Evolutionary conservation across 2,329 filamentous ascomycete species (phyloP), one percentile per base, ranked within the genome.

Genomic region (Botrytis byssoidea): DNA sequence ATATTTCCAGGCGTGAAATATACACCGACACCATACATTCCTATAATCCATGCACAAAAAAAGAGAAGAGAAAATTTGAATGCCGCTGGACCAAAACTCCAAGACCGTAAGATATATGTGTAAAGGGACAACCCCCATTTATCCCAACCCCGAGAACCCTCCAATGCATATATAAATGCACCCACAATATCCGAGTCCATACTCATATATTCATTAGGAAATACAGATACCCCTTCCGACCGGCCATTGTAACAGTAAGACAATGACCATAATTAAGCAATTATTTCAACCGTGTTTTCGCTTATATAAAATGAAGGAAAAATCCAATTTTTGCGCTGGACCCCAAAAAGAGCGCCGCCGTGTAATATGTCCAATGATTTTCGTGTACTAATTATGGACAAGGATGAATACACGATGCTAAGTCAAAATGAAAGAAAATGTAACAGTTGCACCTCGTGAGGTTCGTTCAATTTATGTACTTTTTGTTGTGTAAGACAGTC

Each of bases 381-480:
- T n/a, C 35, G 48, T 68, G 66, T 25, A 22, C 40, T 68, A n/a
- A 57, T 68, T 68, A 57, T 57, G 66, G 66, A 57, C 66, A 68
- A 68, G 48, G 22, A 40, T 25, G 5, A 32, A 48, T 29, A 51
- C n/a, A 68, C 4, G n/a, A 20, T 57, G 10, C 9, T 42, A 68
- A 68, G n/a, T n/a, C 25, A 42, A 57, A 55, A 68, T 22, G 14
- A 57, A 20, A 42, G 35, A 42, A 40, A 57, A 57, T 42, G 14
- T 68, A 57, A 20, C n/a, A 57, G 37, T n/a, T 16, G 20, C 29
- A 57, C 25, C 40, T 48, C n/a, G n/a, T 57, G 48, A 14, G 20
- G 25, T 32, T 14, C 18, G 66, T 42, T 29, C 35, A 57, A 42
- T 57, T 68, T 68, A 57, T 68, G 48, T 57, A 32, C 48, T 37